Percentiles rank a stretch among this genome's conserved stretches.
Conservation (phyloP, 106 monocot genomes). For the Dendrobium nobile region DNA sequence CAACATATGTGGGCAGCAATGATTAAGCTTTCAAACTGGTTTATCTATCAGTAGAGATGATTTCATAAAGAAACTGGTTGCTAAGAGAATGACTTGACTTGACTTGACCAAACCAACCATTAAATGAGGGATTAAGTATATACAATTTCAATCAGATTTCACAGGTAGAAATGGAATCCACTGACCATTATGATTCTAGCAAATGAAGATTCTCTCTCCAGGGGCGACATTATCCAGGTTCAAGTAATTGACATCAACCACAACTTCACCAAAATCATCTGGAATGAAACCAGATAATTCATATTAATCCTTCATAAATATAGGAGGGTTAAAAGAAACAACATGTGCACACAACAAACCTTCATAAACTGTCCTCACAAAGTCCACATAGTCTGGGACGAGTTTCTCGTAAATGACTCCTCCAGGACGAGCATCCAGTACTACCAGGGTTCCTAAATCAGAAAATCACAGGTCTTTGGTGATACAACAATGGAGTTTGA, state of each 20-base stretch:
- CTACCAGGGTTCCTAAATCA: constrained; percentile 60
- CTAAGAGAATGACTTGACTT: no score
- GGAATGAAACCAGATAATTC: constrained; percentile 3
- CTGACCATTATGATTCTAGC: constrained; percentile 25
- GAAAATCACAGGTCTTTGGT: not conserved
- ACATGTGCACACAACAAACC: constrained; percentile 25
- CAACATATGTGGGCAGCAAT: no score
- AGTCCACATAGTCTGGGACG: constrained; percentile 75
- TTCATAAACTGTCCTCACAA: constrained; percentile 92
- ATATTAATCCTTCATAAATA: not conserved
- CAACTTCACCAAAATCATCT: constrained; percentile 82
- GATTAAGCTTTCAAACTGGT: no score
- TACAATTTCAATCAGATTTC: no score
- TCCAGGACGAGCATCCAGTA: constrained; percentile 77
- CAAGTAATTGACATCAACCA: constrained; percentile 85
- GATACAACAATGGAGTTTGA: no score
- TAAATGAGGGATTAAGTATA: no score
- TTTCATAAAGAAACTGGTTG: no score
- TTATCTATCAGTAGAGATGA: no score
- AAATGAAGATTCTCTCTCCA: constrained; percentile 73
- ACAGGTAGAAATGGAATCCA: no score
- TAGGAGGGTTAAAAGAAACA: not conserved
- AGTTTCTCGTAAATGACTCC: constrained; percentile 75
- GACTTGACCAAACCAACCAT: no score
- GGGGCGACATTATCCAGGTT: constrained; percentile 30